Percentiles rank a stretch among this genome's conserved stretches.
Conservation (phyloP, 495 filamentous ascomycete genomes). For the Aspergillus affinis region DNA sequence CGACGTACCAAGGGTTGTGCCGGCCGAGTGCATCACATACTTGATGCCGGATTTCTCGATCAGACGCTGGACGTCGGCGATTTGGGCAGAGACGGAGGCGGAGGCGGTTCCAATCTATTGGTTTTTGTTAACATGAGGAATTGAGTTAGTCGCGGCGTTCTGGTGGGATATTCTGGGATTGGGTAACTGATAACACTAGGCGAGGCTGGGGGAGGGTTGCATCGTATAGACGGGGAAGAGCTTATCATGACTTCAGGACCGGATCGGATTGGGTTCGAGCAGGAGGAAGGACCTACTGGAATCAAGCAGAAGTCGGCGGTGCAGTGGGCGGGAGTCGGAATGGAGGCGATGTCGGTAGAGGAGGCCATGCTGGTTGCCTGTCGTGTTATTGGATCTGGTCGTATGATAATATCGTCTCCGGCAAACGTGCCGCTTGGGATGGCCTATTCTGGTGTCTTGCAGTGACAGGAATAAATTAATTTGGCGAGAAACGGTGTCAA, state of each 20-base stretch:
- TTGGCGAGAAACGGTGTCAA: not conserved
- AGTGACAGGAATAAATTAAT: not conserved
- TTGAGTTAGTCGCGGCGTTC: not conserved
- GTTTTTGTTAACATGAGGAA: slow-evolving; percentile 28
- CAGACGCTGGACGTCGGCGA: slow-evolving; percentile 87
- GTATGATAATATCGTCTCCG: not conserved
- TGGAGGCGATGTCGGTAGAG: slow-evolving; percentile 22
- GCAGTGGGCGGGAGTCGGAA: slow-evolving; percentile 65
- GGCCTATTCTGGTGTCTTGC: not conserved
- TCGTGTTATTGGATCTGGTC: not conserved
- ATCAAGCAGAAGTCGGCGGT: slow-evolving; percentile 82
- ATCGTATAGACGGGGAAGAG: not conserved
- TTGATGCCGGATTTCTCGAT: slow-evolving; percentile 74
- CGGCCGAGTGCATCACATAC: slow-evolving; percentile 88
- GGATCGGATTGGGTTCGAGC: not conserved
- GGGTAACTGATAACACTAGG: not conserved
- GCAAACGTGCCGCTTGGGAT: not conserved
- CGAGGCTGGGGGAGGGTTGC: not conserved
- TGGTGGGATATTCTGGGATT: not conserved
- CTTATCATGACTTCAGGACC: slow-evolving; percentile 2
- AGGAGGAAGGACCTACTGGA: slow-evolving; percentile 53
- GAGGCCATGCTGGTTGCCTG: slow-evolving; percentile 14
- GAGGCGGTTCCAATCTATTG: slow-evolving; percentile 74
- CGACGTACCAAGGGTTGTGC: slow-evolving; percentile 82
- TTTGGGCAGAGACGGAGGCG: slow-evolving; percentile 80